A percentile compares a stretch with the other conserved stretches of the same genome.
phyloP scores from a whole-genome alignment of 169 alveolate genomes.

The Cystoisospora suis region DNA sequence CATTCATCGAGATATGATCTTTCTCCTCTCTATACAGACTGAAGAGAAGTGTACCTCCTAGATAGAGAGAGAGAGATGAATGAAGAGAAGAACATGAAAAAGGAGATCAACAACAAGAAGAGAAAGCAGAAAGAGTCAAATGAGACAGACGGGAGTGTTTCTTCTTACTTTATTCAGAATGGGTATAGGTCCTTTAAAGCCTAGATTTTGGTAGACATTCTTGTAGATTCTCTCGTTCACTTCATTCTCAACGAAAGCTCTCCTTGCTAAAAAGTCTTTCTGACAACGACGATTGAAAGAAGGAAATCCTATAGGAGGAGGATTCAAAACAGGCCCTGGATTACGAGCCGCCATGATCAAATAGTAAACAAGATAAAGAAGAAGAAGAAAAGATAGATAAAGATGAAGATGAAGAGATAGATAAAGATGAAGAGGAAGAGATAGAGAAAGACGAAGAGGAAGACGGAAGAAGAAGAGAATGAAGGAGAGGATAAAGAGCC shows the following conservation, averaged over 20 bases:
- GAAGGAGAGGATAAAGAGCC: background rate
- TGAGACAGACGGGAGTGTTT: background rate
- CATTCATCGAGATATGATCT: too few relatives aligned
- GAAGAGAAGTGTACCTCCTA: background rate
- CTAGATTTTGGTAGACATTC: conserved; percentile 78
- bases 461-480: background rate
- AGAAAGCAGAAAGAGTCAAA: too few relatives aligned
- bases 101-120: background rate
- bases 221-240: conserved; percentile 82
- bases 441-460: background rate
- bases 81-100: background rate
- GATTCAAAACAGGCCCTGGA: conserved; percentile 83
- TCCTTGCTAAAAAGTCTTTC: conserved; percentile 76
- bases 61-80: too few relatives aligned
- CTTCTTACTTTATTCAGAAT: conserved; percentile 77
- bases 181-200: conserved; percentile 81
- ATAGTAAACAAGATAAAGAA: background rate
- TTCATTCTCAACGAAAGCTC: conserved; percentile 81
- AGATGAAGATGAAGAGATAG: background rate
- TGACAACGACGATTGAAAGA: conserved; percentile 79
- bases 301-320: conserved; percentile 85
- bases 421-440: background rate
- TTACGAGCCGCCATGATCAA: conserved; percentile 82
- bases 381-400: background rate
- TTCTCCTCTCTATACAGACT: too few relatives aligned